Evolutionary conservation across 2,329 filamentous ascomycete species (phyloP), one percentile per base, ranked within the genome.

Genomic region (Anisogramma anomala): DNA sequence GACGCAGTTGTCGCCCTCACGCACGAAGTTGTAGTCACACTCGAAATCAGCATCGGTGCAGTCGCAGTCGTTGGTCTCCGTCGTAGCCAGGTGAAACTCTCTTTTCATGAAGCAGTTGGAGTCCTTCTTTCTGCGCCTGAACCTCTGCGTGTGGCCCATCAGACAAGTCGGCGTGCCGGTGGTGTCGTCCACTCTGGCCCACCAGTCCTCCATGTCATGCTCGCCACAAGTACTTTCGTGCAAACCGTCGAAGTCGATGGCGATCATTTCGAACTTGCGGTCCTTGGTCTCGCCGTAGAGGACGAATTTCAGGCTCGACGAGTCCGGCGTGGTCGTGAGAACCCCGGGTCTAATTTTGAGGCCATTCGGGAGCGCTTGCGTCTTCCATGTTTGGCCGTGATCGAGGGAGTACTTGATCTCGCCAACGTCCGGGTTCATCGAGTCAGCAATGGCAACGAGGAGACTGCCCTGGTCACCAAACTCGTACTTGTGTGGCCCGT

Each of bases 71-170:
- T 85, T 76, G 20, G 74, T 81, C 46, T 79, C 67, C 2, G 82
- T 76, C 25, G 74, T 62, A 0, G 84, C 79, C 48, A 91, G 83
- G 55, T 86, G 78, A 65, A 94, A 95, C 39, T 89, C 77, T 46
- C 84, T 71, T 52, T 84, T 83, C 51, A 96, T 72, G 58, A 95
- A 94, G 62, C 93, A 98, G 46, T 94, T 77, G 14, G 84, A 82
- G 52, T 84, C 74, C 57, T 86, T 82, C 67, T 93, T 96, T 52
- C 91, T 79, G 49, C 91, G 78, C 41, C 69, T 73, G 61, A 83
- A 98, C 48, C 75, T 85, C 57, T 96, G 89, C 54, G 81, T 94
- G 58, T 94, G 88, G 15, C 91, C 91, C 89, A 98, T 96, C 50
- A 98, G 68, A 58, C 91, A 98, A 37, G 79, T 84, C 2, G 88